A percentile compares a stretch with the other conserved stretches of the same genome.
Evolutionary conservation across 2,329 filamentous ascomycete genomes (phyloP).

Genomic region (Fonsecaea multimorphosa): DNA sequence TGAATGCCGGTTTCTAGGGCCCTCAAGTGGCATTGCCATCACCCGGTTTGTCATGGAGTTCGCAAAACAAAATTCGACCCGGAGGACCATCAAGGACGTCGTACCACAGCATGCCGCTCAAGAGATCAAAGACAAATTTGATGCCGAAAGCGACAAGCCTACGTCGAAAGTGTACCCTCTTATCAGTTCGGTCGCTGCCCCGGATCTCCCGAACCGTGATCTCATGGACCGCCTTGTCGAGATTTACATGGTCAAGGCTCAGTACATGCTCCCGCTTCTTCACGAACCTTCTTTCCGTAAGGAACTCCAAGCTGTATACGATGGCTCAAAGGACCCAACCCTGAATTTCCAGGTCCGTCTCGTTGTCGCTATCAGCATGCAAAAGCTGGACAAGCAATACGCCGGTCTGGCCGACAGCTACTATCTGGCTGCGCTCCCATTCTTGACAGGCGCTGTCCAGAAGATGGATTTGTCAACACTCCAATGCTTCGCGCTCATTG

Average conservation of each 20-base stretch:
- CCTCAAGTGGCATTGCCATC: slow-evolving; percentile 94
- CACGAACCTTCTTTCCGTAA: slow-evolving; percentile 80
- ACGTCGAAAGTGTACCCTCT: slow-evolving; percentile 86
- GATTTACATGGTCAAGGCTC: slow-evolving; percentile 85
- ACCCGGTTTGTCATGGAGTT: slow-evolving; percentile 94
- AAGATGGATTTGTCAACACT: slow-evolving; percentile 90
- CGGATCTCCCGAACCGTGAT: slow-evolving; percentile 72
- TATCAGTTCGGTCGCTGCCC: slow-evolving; percentile 82
- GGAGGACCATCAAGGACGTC: slow-evolving; percentile 88
- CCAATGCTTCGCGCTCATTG: slow-evolving; percentile 86
- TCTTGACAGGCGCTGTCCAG: slow-evolving; percentile 80
- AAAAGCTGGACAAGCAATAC: slow-evolving; percentile 87
- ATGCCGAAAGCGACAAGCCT: slow-evolving; percentile 68
- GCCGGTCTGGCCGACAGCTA: slow-evolving; percentile 95
- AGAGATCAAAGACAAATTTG: slow-evolving; percentile 71
- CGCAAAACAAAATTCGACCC: slow-evolving; percentile 90
- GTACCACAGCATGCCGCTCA: slow-evolving; percentile 75
- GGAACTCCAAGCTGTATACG: slow-evolving; percentile 81
- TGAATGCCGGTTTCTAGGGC: slow-evolving; percentile 87
- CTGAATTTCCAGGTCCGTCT: slow-evolving; percentile 88
- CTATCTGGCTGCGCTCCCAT: slow-evolving; percentile 85
- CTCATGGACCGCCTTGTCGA: slow-evolving; percentile 81
- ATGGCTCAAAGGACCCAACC: slow-evolving; percentile 75
- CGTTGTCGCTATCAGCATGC: slow-evolving; percentile 92
- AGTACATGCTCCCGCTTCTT: slow-evolving; percentile 84